phyloP scores from a whole-genome alignment of 2,329 filamentous ascomycete species.

The Alternaria arborescens region DNA sequence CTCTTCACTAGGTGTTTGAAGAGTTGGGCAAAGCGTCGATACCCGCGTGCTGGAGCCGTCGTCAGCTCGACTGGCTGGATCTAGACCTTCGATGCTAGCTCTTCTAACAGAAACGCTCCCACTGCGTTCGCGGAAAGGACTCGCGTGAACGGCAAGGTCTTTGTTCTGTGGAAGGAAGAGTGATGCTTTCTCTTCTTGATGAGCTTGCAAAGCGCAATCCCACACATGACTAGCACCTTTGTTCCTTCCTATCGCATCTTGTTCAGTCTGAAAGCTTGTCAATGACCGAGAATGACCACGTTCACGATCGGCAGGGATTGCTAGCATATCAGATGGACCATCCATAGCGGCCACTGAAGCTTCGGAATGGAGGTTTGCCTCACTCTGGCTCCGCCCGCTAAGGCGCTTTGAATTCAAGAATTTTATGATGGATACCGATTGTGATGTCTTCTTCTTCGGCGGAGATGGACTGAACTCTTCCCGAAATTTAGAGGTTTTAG shows the following conservation, averaged over 20 bases:
- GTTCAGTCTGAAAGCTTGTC: constrained; percentile 41
- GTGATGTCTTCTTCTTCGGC: constrained; percentile 34
- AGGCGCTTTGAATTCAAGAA: constrained; percentile 42
- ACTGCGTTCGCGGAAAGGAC: constrained; percentile 46
- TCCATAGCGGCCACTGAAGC: constrained; percentile 21
- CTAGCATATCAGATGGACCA: constrained; percentile 29
- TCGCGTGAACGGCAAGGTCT: constrained; percentile 35
- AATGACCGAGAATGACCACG: constrained; percentile 42
- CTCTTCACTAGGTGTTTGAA: constrained; percentile 2
- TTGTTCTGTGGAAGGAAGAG: constrained; percentile 47
- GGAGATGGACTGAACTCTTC: constrained; percentile 49
- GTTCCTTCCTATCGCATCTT: constrained; percentile 33
- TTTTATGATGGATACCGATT: constrained; percentile 40
- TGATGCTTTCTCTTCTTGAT: constrained; percentile 47
- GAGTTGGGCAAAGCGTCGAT: constrained; percentile 19
- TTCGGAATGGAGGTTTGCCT: constrained; percentile 32
- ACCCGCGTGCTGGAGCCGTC: constrained; percentile 2
- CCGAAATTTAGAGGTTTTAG: constrained; percentile 47
- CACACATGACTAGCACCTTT: constrained; percentile 42
- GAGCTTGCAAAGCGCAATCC: constrained; percentile 48
- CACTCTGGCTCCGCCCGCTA: constrained; percentile 45
- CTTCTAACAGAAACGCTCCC: constrained; percentile 29
- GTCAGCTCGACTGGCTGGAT: constrained; percentile 7
- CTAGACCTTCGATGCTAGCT: constrained; percentile 12
- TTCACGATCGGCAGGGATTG: constrained; percentile 24